Evolutionary conservation across 345 rosid species (phyloP), one percentile per base, ranked within the genome.

Genomic region (thale cress (Arabidopsis thaliana)): DNA sequence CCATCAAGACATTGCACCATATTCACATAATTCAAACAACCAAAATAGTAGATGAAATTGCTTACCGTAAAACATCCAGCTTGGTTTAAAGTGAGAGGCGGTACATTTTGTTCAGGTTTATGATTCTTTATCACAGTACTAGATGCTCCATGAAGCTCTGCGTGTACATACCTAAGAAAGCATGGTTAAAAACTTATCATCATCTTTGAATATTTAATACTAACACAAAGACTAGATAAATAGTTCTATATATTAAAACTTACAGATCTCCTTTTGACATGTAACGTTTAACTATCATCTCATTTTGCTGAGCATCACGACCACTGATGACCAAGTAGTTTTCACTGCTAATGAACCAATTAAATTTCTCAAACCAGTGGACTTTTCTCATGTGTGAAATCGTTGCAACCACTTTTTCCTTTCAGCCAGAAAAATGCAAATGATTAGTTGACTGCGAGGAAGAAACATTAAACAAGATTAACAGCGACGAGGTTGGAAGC

Each of bases 291-390:
- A 92, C 98, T 64, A 92, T 90, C 93, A 92, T 92, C 83, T 95
- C 99, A 74, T 95, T 95, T 80, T 95, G 98, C 78, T 90, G 99
- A 50, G 96, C 97, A 84, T 95, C 97, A 75, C 97, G 98, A 49
- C 99, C 98, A 77, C 99, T 92, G 66, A 95, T 87, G 77, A 90
- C 83, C 79, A 95, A 79, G 73, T 92, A 95, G 79, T 95, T 95
- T 85, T 90, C 98, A 44, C 97, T 90, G 85, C 96, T 92, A 83
- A 92, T 85, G 83, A 95, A 95, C 99, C 99, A 95, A 82, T 95
- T 88, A 74, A 90, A 95, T 78, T 95, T 95, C 89, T 92, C 99
- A 71, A 95, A 92, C 99, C 99, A 95, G 86, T 95, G 98, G 77
- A 92, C 88, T 80, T 95, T 95, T 69, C 94, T 93, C 89, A 95